A percentile compares a stretch with the other conserved stretches of the same genome.
These are phyloP conservation scores for Forsythia viridissima DNA, from an alignment of 257 asterid species.

Conservation along the genomic window DNA sequence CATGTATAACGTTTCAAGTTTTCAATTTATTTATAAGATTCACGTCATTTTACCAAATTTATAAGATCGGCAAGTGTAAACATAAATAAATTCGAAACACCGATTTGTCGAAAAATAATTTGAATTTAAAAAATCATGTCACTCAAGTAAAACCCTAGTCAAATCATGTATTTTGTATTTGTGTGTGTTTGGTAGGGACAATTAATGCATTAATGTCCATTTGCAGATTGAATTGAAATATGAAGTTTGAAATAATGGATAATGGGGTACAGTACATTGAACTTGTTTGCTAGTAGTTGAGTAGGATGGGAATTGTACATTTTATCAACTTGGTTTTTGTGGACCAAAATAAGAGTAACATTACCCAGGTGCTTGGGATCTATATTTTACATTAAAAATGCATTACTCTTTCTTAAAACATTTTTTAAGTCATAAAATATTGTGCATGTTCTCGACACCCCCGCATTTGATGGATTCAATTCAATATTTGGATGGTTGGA, in stretches of 20 bases:
- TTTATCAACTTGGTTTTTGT: not conserved
- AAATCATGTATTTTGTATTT: not conserved
- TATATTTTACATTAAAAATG: no score
- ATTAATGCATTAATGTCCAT: constrained; percentile 27
- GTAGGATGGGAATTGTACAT: not conserved
- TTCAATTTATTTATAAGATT: not conserved
- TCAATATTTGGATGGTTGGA: no score
- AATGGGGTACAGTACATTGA: constrained; percentile 21
- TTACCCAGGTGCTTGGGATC: not conserved
- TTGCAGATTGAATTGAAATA: constrained; percentile 1
- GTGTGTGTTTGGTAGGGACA: constrained; percentile 28
- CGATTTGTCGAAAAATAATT: not conserved
- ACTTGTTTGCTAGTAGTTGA: not conserved
- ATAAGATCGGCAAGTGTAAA: not conserved
- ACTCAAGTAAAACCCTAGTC: not conserved
- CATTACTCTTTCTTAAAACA: no score
- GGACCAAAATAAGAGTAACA: not conserved
- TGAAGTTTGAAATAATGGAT: constrained; percentile 5
- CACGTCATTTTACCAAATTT: not conserved
- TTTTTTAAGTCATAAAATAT: no score
- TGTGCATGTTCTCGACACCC: no score
- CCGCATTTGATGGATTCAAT: no score
- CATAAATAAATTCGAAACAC: not conserved
- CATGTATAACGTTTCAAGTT: not conserved
- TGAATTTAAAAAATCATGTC: not conserved